Evolutionary conservation across 345 rosid genomes (phyloP), one percentile per base, ranked within the genome.

Genomic region (Lumnitzera littorea): DNA sequence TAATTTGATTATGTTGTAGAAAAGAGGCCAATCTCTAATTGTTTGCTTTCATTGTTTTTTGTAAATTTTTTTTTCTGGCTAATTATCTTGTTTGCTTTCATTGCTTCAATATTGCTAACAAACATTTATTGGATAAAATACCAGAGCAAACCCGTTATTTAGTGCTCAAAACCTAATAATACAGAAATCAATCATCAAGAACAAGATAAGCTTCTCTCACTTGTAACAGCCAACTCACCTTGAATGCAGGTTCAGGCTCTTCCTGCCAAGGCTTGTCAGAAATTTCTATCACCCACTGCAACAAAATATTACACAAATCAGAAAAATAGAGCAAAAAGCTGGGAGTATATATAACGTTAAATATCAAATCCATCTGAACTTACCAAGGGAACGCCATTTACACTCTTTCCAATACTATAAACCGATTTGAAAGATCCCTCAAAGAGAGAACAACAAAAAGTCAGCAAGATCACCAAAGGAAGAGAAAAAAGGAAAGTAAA

Each of bases 171-270:
- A 56, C 48, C 48, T 36, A 25, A 12, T 17, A 5, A 52, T 12
- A 36, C 7, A 1, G 13, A 3, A 16, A 52, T 15, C 55, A 17
- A 52, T 7, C 25, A 16, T 17, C 20, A 7, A 52, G 25, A 52
- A 15, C 20, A 12, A 16, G 11, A 17, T 52, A 25, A 10, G 24
- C 55, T 16, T 52, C 20, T 16, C 0, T 51, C 8, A 11, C 24
- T 61, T 25, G 2, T 13, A 51, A 49, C 50, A 17, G 36, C n/a
- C 56, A 16, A 73, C 15, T 73, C 66, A 90, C 99, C 96, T 94
- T 90, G 72, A 94, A 94, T 48, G 99, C 96, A 73, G 97, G 99
- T 76, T 94, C 83, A 62, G 89, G 83, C 78, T 94, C 97, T 71
- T 77, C 82, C 68, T 70, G 72, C 20, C 97, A 88, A 41, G 97